These are phyloP conservation scores for Auricularia cornea DNA, from an alignment of 768 basidiomycete species.

Conservation along the genomic window DNA sequence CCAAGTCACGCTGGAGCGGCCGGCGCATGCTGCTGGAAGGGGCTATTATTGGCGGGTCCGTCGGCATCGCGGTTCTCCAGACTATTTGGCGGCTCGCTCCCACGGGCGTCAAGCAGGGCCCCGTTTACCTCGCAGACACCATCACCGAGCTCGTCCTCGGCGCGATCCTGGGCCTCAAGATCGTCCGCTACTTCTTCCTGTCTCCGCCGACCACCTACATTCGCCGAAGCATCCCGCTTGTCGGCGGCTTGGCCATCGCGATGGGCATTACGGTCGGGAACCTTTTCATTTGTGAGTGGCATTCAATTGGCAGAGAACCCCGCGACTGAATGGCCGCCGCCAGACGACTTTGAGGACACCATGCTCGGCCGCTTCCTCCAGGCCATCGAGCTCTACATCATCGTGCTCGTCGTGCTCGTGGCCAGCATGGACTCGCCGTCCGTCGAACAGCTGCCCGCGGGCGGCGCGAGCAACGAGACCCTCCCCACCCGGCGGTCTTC, in stretches of 20 bases:
- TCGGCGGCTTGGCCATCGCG: conserved; percentile 45
- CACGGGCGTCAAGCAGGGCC: conserved; percentile 29
- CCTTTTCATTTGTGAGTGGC: conserved; percentile 46
- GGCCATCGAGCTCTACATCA: conserved; percentile 53
- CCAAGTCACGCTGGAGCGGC: conserved; percentile 48
- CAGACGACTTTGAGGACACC: conserved; percentile 64
- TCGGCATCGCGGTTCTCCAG: conserved; percentile 49
- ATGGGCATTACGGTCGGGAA: conserved; percentile 48
- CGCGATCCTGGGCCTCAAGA: conserved; percentile 50
- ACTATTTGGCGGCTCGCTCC: conserved; percentile 50
- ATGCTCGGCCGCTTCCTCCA: conserved; percentile 55
- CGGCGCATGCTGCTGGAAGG: conserved; percentile 47
- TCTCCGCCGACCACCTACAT: neutral
- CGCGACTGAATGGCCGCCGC: neutral
- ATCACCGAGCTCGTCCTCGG: conserved; percentile 52
- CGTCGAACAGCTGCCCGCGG: neutral
- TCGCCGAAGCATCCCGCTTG: conserved; percentile 26
- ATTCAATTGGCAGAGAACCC: neutral
- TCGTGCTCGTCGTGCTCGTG: conserved; percentile 51
- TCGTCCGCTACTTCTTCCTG: conserved; percentile 25
- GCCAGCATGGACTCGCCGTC: neutral
- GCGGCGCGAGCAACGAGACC: neutral
- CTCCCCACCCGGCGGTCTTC: neutral
- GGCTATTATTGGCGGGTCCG: conserved; percentile 35
- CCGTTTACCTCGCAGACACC: conserved; percentile 50